Evolutionary conservation across 352 stramenopile species (phyloP).

Genomic region (Thraustochytrium striatum): DNA sequence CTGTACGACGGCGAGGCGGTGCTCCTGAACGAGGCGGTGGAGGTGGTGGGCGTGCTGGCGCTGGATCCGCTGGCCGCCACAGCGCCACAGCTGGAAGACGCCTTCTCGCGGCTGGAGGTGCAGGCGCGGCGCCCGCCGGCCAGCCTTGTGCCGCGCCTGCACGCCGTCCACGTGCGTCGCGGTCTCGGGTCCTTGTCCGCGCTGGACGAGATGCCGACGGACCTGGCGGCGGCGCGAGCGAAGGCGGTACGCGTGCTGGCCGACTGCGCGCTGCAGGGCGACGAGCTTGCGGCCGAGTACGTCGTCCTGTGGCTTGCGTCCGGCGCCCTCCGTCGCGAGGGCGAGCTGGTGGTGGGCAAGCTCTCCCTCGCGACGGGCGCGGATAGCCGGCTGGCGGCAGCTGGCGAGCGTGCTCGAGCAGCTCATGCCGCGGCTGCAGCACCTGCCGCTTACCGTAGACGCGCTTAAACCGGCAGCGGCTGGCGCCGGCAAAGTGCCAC

Average conservation of each 20-base stretch:
- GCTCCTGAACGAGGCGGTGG: not conserved
- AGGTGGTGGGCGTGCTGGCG: slow-evolving; percentile 24
- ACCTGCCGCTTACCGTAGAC: slow-evolving; percentile 7
- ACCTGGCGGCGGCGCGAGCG: too few relatives aligned
- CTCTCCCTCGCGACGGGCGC: not conserved
- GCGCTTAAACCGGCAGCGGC: too few relatives aligned
- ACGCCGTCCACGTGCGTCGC: not conserved
- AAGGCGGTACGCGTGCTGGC: not conserved
- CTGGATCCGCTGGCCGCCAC: not conserved
- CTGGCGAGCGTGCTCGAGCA: not conserved
- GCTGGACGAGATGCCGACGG: not conserved
- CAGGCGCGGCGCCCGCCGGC: not conserved
- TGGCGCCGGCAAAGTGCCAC: too few relatives aligned
- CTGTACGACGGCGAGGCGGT: slow-evolving; percentile 19
- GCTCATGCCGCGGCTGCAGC: not conserved
- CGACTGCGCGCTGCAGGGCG: not conserved
- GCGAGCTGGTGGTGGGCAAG: not conserved
- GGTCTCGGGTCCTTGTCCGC: not conserved
- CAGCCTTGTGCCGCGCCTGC: slow-evolving; percentile 17
- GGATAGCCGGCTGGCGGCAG: not conserved
- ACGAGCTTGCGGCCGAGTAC: slow-evolving; percentile 27
- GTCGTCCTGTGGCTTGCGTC: slow-evolving; percentile 16
- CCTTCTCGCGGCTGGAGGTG: slow-evolving; percentile 35
- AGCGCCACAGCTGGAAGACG: not conserved
- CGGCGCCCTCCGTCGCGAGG: not conserved